phyloP scores from a whole-genome alignment of 805 yeast genomes.

The Trichomonascus vanleenenianus region DNA sequence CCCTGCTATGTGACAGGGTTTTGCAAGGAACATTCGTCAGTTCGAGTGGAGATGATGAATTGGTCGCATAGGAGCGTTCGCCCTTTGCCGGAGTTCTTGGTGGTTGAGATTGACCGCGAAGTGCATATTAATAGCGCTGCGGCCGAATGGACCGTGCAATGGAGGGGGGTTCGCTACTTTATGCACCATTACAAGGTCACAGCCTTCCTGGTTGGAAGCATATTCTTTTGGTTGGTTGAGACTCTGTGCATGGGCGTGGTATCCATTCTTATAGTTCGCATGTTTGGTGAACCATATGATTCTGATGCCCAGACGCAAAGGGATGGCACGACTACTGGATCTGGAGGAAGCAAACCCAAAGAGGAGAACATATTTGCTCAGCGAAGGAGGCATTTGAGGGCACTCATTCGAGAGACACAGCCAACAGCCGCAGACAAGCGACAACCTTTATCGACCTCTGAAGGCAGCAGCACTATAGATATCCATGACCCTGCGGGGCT shows the following conservation, averaged over 20 bases:
- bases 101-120: conserved; percentile 20
- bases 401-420: no score
- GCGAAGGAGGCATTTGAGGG: no score
- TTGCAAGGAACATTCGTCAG: conserved; percentile 17
- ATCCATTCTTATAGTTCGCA: conserved; percentile 3
- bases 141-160: conserved; percentile 22
- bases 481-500: no score
- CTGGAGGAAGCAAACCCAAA: no score
- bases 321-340: no score
- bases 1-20: conserved; percentile 26
- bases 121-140: conserved; percentile 21
- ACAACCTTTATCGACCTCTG: no score
- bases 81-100: conserved; percentile 8
- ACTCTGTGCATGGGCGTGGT: conserved; percentile 11
- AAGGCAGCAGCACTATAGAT: no score
- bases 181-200: conserved; percentile 22
- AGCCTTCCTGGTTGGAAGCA: conserved; percentile 21
- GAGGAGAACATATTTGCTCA: no score
- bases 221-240: conserved; percentile 24
- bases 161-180: conserved; percentile 27
- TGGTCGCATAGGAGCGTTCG: conserved; percentile 6
- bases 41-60: conserved; percentile 21
- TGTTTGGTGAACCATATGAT: not conserved
- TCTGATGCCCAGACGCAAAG: no score
- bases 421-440: no score